phyloP scores from a whole-genome alignment of 2,329 filamentous ascomycete genomes.

The Arachnomyces sp. region DNA sequence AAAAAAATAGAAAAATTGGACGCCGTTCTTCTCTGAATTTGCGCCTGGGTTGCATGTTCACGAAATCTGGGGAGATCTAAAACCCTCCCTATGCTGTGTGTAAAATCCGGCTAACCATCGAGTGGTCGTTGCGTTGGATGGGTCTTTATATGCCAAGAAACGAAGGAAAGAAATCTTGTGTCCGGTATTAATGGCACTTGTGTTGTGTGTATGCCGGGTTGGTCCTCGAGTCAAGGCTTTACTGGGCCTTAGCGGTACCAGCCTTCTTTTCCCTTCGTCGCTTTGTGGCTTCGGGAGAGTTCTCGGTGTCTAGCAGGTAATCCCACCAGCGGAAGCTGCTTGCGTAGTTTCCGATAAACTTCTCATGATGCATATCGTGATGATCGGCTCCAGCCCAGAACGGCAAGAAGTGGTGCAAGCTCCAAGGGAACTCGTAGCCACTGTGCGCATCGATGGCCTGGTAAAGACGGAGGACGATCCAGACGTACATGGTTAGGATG shows the following conservation, averaged over 20 bases:
- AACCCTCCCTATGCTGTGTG: too few relatives aligned
- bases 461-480: slow-evolving; percentile 88
- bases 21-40: too few relatives aligned
- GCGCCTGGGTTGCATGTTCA: too few relatives aligned
- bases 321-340: slow-evolving; percentile 99
- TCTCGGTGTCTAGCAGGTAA: slow-evolving; percentile 86
- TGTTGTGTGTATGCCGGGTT: too few relatives aligned
- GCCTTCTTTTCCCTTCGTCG: slow-evolving; percentile 59
- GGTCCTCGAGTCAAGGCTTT: slow-evolving; percentile 1
- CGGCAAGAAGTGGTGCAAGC: slow-evolving; percentile 85
- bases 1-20: too few relatives aligned
- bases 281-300: slow-evolving; percentile 78
- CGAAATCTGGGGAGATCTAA: too few relatives aligned
- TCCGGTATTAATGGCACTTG: too few relatives aligned
- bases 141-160: too few relatives aligned
- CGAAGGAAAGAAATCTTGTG: too few relatives aligned
- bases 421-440: slow-evolving; percentile 98
- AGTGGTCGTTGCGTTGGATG: too few relatives aligned
- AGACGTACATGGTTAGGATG: slow-evolving; percentile 94
- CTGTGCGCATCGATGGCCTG: slow-evolving; percentile 97
- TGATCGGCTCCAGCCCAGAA: slow-evolving; percentile 98
- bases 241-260: slow-evolving; percentile 2
- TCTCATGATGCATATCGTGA: slow-evolving; percentile 95
- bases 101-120: too few relatives aligned
- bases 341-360: slow-evolving; percentile 96